A percentile compares a stretch with the other conserved stretches of the same genome.
Evolutionary conservation across 202 grass and related monocot genomes (phyloP).

Genomic region (Bolboschoenoplectus hybrid): DNA sequence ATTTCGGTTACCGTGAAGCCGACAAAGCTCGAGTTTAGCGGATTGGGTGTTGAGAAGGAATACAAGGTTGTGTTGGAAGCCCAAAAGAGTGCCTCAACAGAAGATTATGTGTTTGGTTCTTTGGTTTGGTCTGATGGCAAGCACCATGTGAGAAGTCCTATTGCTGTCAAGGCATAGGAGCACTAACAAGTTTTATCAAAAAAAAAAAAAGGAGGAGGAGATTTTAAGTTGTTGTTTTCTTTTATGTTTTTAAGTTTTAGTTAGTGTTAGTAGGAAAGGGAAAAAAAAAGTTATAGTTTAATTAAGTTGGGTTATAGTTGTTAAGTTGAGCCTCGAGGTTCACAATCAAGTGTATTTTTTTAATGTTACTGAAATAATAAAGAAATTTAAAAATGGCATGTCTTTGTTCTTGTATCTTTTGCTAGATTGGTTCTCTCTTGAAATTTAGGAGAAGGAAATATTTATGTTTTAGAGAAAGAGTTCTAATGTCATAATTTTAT

Average conservation of each 20-base stretch:
- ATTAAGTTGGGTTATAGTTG: not conserved
- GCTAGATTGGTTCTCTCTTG: not conserved
- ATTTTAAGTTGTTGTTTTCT: not conserved
- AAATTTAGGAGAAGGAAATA: not conserved
- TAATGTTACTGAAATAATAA: not conserved
- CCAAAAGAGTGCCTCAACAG: constrained; percentile 38
- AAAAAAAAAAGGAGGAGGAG: not conserved
- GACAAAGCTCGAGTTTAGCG: constrained; percentile 56
- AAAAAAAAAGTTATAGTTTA: not conserved
- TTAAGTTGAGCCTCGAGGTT: constrained; percentile 12
- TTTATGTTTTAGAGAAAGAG: too few relatives aligned
- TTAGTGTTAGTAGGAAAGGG: constrained; percentile 16
- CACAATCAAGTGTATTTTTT: constrained; percentile 9
- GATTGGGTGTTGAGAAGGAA: constrained; percentile 52
- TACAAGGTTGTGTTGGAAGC: constrained; percentile 65
- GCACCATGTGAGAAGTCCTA: constrained; percentile 67
- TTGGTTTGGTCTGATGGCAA: constrained; percentile 73
- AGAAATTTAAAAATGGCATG: not conserved
- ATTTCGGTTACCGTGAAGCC: constrained; percentile 68
- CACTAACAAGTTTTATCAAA: not conserved
- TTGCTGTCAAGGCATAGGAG: constrained; percentile 52
- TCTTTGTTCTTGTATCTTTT: not conserved
- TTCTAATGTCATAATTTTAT: too few relatives aligned
- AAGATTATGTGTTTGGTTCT: constrained; percentile 69
- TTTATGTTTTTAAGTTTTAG: constrained; percentile 1